phyloP scores from a whole-genome alignment of 164 flowering plant species.

The Liquidambar formosana region DNA sequence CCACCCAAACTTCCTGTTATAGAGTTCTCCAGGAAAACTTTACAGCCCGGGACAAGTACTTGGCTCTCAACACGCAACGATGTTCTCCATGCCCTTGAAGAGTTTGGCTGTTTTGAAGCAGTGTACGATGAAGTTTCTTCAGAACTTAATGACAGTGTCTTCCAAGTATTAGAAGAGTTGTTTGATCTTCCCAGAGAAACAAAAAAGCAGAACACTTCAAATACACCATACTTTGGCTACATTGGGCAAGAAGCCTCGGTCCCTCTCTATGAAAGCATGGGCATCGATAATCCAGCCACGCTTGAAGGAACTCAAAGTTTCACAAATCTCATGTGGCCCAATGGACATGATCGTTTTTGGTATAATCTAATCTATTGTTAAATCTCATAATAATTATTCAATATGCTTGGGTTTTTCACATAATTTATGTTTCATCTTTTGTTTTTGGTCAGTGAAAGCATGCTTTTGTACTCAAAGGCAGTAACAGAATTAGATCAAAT shows the following conservation, averaged over 20 bases:
- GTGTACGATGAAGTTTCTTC: constrained; percentile 21
- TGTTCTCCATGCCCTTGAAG: constrained; percentile 39
- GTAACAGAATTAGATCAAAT: constrained; percentile 17
- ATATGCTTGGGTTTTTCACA: too few relatives aligned
- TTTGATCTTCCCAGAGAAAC: constrained; percentile 44
- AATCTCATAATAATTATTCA: too few relatives aligned
- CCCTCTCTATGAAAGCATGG: constrained; percentile 51
- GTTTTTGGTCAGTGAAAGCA: constrained; percentile 19
- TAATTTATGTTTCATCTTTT: too few relatives aligned
- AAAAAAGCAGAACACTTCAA: constrained; percentile 38
- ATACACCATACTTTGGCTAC: constrained; percentile 45
- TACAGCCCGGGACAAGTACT: constrained; percentile 31
- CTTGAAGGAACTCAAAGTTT: constrained; percentile 15
- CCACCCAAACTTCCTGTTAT: constrained; percentile 25
- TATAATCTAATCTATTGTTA: not conserved
- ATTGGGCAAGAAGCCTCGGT: constrained; percentile 31
- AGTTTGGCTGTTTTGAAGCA: constrained; percentile 43
- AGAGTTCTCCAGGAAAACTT: constrained; percentile 26
- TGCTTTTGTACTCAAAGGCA: constrained; percentile 15
- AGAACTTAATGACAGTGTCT: constrained; percentile 22
- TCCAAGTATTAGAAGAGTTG: constrained; percentile 28
- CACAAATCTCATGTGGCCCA: constrained; percentile 45
- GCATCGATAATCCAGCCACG: constrained; percentile 38
- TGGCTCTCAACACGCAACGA: constrained; percentile 31
- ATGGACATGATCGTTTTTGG: constrained; percentile 41